Base-by-base conservation (phyloP, 1,284 basidiomycete species). In the Tilletia setariae region DNA sequence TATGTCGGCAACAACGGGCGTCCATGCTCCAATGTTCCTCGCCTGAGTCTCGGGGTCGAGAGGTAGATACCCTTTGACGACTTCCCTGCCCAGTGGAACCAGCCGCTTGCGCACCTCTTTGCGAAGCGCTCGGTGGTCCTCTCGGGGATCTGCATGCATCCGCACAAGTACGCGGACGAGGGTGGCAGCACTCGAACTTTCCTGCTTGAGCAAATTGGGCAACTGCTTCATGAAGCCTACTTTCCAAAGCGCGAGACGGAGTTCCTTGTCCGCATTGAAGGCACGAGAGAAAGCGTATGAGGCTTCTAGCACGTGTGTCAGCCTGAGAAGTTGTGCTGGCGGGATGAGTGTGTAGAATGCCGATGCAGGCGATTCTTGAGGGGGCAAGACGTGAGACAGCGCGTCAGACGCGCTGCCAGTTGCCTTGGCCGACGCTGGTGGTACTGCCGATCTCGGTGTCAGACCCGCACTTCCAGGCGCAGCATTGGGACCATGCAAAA, bases 221-320 rank as follows among this genome's bases (percentile, higher is more conserved):
- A 99, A 85, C 83, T 99, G 97, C 83, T 97, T 97, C 96, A 99
- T 99, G 85, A 99, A 99, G 1, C 95, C 94, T 75, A 98, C 96
- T 93, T 96, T 98, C 96, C 96, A 99, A 63, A 99, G 86, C 4
- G 91, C 93, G 67, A 94, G 97, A 49, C 96, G 89, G 49, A 99
- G 87, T 63, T 98, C 94, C 84, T 97, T 97, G 84, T 99, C 93
- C 64, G 96, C 95, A 80, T 99, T 99, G 86, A 99, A 99, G 83
- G 90, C 90, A 68, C 94, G 88, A 15, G 95, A 95, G 79, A 99
- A 99, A 77, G 93, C 91, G 85, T 98, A 99, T 76, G 91, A 94
- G 79, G 96, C 93, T 82, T 98, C 94, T 67, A 99, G 87, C 19
- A 95, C 92, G 35, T 90, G 89, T 90, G 96, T 96, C 82, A 99